Evolutionary conservation across 2,329 filamentous ascomycete genomes (phyloP).

Genomic region (Alternaria brassicicola): DNA sequence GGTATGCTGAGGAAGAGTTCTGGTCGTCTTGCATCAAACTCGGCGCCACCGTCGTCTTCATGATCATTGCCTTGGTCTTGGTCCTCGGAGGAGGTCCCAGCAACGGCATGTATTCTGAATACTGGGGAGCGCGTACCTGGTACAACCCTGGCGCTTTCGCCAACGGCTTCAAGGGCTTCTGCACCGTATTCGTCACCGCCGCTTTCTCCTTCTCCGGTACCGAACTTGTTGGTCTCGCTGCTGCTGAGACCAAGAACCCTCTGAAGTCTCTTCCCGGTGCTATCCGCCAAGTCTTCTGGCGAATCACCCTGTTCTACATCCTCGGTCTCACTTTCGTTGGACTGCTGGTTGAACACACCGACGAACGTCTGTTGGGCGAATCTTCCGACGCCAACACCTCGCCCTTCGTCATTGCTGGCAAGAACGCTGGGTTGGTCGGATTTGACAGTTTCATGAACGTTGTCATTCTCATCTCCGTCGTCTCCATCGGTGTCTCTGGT

Average conservation of each 20-base stretch:
- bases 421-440: conserved; percentile 64
- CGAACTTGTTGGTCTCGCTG: conserved; percentile 66
- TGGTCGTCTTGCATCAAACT: conserved; percentile 48
- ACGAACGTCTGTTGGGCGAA: conserved; percentile 43
- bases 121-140: conserved; percentile 68
- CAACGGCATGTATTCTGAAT: conserved; percentile 54
- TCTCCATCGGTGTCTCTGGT: conserved; percentile 65
- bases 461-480: conserved; percentile 66
- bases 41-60: conserved; percentile 46
- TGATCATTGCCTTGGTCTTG: conserved; percentile 58
- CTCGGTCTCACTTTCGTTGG: conserved; percentile 53
- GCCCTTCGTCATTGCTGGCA: conserved; percentile 71
- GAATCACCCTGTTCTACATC: conserved; percentile 55
- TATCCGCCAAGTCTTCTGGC: conserved; percentile 56
- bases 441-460: conserved; percentile 71
- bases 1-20: conserved; percentile 52
- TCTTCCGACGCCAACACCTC: conserved; percentile 54
- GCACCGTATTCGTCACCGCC: conserved; percentile 67
- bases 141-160: conserved; percentile 59
- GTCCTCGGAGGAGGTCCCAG: conserved; percentile 63
- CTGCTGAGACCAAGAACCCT: conserved; percentile 64
- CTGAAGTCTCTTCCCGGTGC: conserved; percentile 55
- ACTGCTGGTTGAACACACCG: conserved; percentile 49
- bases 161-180: conserved; percentile 69
- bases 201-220: conserved; percentile 68